phyloP scores from a whole-genome alignment of 805 yeast species.

The Wickerhamomyces canadensis region DNA sequence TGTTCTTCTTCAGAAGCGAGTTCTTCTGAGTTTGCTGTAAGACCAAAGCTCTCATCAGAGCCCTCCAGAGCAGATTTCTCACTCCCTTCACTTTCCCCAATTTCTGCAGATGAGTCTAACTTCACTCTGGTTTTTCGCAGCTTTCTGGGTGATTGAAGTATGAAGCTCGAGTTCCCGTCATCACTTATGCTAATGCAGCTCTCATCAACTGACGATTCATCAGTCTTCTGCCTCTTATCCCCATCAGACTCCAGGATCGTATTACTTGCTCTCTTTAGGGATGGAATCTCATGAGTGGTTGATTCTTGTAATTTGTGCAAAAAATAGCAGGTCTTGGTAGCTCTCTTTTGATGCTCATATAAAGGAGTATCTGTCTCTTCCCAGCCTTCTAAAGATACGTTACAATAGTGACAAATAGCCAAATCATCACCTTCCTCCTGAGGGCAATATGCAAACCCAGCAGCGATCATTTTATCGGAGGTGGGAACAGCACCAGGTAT shows the following conservation, averaged over 20 bases:
- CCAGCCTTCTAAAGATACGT: slow-evolving; percentile 66
- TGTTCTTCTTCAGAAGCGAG: slow-evolving; percentile 16
- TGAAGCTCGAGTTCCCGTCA: neutral
- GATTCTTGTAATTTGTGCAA: slow-evolving; percentile 3
- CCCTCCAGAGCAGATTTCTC: no score
- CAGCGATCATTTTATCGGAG: slow-evolving; percentile 40
- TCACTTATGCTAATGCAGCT: no score
- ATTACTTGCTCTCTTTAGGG: slow-evolving; percentile 2
- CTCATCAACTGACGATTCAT: no score
- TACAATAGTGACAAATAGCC: slow-evolving; percentile 62
- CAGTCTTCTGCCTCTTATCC: no score
- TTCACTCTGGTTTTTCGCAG: neutral
- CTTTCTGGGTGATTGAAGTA: neutral
- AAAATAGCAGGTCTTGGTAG: slow-evolving; percentile 34
- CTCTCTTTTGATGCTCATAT: slow-evolving; percentile 46
- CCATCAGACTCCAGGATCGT: neutral
- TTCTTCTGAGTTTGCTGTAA: slow-evolving; percentile 16
- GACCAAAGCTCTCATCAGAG: slow-evolving; percentile 19
- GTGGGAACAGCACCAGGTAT: slow-evolving; percentile 35
- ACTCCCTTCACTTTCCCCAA: neutral
- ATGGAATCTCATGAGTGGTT: neutral
- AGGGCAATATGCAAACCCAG: slow-evolving; percentile 63
- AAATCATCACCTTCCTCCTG: slow-evolving; percentile 42
- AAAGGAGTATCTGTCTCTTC: slow-evolving; percentile 57
- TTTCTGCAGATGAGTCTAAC: neutral